phyloP scores from a whole-genome alignment of 768 basidiomycete species.

The Tricholomella constricta region DNA sequence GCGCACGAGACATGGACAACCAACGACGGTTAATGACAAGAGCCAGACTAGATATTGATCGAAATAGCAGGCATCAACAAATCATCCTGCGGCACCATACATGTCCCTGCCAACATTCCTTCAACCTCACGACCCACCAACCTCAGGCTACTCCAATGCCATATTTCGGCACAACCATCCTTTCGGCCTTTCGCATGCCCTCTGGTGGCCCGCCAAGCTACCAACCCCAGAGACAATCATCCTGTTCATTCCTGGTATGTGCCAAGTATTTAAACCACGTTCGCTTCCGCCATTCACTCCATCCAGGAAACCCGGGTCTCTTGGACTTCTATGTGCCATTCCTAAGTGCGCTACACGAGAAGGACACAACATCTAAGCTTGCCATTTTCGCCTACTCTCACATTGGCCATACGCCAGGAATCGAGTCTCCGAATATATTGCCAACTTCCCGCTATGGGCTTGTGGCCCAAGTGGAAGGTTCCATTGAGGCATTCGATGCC shows the following conservation, averaged over 20 bases:
- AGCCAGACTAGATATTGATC: background rate
- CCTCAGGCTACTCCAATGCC: constrained; percentile 25
- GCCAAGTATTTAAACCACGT: background rate
- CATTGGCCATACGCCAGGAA: constrained; percentile 59
- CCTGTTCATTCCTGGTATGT: constrained; percentile 52
- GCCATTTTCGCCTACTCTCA: constrained; percentile 65
- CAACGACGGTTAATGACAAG: constrained; percentile 2
- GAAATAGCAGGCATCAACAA: constrained; percentile 7
- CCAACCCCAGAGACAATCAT: constrained; percentile 35
- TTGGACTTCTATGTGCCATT: constrained; percentile 70
- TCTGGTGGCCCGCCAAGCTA: constrained; percentile 51
- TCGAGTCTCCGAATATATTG: constrained; percentile 22
- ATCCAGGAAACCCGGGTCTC: constrained; percentile 57
- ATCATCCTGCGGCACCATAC: constrained; percentile 8
- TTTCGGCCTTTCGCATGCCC: constrained; percentile 44
- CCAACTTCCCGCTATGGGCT: constrained; percentile 36
- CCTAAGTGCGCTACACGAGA: constrained; percentile 50
- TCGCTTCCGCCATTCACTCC: constrained; percentile 3
- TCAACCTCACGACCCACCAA: constrained; percentile 14
- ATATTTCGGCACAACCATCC: constrained; percentile 40
- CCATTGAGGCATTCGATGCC: constrained; percentile 55
- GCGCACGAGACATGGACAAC: constrained; percentile 55
- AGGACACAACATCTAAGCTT: constrained; percentile 34
- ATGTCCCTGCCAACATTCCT: constrained; percentile 38
- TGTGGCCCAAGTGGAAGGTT: constrained; percentile 52